Percentiles rank a stretch among this genome's conserved stretches.
phyloP scores from a whole-genome alignment of 768 basidiomycete species.

The Podaxis mareebaensis region DNA sequence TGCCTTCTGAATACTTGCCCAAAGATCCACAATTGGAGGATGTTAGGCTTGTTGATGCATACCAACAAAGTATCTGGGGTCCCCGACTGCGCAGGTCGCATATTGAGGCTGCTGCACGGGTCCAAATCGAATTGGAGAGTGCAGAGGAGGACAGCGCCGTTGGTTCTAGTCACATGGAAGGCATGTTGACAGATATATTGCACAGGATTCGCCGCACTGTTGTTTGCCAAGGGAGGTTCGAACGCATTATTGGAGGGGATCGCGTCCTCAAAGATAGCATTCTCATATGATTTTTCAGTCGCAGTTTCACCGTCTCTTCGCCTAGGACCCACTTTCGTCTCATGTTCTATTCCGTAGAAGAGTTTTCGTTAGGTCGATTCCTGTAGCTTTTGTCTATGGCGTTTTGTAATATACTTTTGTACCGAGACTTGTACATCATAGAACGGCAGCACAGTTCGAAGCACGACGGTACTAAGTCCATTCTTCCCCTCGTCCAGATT shows the following conservation, averaged over 20 bases:
- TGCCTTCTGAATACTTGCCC: not conserved
- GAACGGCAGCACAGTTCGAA: no score
- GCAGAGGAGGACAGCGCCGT: constrained; percentile 1
- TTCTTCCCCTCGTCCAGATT: no score
- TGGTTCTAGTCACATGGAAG: not conserved
- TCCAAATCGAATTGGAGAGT: not conserved
- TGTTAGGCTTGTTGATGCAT: constrained; percentile 53
- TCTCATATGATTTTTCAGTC: constrained; percentile 16
- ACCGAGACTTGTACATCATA: no score
- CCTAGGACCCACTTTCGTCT: no score
- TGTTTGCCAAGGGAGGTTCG: constrained; percentile 51
- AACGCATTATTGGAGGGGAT: constrained; percentile 56
- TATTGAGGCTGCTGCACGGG: constrained; percentile 39
- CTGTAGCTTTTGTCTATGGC: no score
- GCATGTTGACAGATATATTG: constrained; percentile 20
- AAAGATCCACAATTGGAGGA: constrained; percentile 28
- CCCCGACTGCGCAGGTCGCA: constrained; percentile 49
- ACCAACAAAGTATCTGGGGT: constrained; percentile 61
- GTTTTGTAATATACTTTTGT: no score
- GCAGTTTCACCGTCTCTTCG: no score
- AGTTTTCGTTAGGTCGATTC: no score
- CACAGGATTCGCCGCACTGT: constrained; percentile 41
- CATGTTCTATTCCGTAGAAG: no score
- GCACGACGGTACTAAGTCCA: no score
- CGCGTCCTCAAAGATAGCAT: constrained; percentile 29